phyloP scores from a whole-genome alignment of 805 yeast species.

The Ascoidea tarda region DNA sequence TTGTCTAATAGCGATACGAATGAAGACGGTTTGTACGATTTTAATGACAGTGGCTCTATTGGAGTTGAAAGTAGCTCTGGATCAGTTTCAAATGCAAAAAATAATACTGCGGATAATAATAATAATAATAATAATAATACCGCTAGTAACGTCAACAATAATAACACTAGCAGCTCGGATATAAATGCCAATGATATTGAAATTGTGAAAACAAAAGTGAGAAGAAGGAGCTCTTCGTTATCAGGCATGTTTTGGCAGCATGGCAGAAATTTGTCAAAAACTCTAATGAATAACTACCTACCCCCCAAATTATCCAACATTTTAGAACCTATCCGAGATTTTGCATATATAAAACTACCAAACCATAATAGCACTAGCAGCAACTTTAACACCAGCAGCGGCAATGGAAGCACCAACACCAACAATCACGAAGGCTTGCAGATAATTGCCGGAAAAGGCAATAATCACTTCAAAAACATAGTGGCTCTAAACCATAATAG shows the following conservation, averaged over 20 bases:
- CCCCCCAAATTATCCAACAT: slow-evolving; percentile 44
- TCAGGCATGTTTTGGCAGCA: slow-evolving; percentile 15
- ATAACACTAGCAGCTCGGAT: background rate
- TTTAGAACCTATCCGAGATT: slow-evolving; percentile 52
- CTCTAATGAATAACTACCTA: slow-evolving; percentile 18
- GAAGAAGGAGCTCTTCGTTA: slow-evolving; percentile 11
- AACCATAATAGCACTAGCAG: background rate
- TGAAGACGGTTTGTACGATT: background rate
- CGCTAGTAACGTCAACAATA: background rate
- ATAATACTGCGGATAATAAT: background rate
- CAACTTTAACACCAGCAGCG: background rate
- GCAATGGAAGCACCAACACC: background rate
- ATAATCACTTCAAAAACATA: slow-evolving; percentile 7
- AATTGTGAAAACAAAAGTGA: slow-evolving; percentile 1
- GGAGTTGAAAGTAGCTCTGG: too few species aligned
- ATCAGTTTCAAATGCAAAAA: background rate
- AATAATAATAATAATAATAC: background rate
- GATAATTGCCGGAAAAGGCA: background rate
- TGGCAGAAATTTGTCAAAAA: slow-evolving; percentile 14
- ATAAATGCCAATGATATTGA: slow-evolving; percentile 4
- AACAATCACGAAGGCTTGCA: background rate
- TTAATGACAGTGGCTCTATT: too few species aligned
- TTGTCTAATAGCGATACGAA: background rate
- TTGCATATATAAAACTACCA: slow-evolving; percentile 39
- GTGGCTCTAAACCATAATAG: slow-evolving; percentile 19